These are phyloP conservation scores for Colletotrichum orbiculare DNA, from an alignment of 2,329 filamentous ascomycete genomes.

Conservation along the genomic window DNA sequence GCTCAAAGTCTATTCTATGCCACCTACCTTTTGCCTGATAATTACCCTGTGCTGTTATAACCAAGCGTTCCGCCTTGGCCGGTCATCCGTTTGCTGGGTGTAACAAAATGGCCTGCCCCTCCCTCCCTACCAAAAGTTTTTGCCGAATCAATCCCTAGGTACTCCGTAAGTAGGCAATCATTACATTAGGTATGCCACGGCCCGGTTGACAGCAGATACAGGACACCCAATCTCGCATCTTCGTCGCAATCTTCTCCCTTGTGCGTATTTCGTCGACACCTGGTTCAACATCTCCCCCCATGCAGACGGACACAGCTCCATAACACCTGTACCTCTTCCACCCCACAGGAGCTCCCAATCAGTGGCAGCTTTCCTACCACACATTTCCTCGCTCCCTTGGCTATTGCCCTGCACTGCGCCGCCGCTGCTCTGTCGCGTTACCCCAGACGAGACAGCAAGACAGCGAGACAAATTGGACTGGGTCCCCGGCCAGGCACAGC, in stretches of 20 bases:
- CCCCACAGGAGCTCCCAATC: conserved; percentile 15
- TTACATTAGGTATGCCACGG: no score
- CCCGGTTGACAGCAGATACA: background rate
- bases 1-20: no score
- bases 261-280: background rate
- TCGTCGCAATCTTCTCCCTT: conserved; percentile 14
- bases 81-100: no score
- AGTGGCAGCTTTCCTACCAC: conserved; percentile 10
- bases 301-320: conserved; percentile 10
- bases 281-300: conserved; percentile 9
- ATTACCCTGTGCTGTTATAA: no score
- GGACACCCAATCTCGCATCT: background rate
- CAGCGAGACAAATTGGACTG: background rate
- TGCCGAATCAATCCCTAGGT: no score
- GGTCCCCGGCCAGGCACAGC: conserved; percentile 12
- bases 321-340: conserved; percentile 3
- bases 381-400: conserved; percentile 5
- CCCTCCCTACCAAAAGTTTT: no score
- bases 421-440: background rate
- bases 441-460: background rate
- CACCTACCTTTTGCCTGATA: no score
- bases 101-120: no score
- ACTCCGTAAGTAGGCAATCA: no score
- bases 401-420: background rate
- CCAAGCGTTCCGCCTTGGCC: no score